phyloP scores from a whole-genome alignment of 2,329 filamentous ascomycete genomes.

The Penicillium sp. region DNA sequence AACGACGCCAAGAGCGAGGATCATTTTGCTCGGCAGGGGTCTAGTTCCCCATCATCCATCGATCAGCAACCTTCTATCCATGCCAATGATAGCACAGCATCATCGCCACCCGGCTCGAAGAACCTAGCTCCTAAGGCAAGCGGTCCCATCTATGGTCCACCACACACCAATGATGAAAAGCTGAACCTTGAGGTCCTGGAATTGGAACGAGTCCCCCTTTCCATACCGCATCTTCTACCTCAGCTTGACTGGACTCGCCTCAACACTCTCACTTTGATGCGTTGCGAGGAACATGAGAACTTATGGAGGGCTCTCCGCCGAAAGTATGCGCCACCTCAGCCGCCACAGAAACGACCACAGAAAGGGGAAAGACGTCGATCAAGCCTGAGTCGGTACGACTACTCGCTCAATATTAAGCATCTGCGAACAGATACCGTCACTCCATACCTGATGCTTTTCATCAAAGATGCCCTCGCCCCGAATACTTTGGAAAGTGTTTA shows the following conservation, averaged over 20 bases:
- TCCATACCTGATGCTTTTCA: constrained; percentile 67
- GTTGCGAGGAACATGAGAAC: constrained; percentile 70
- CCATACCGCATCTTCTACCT: constrained; percentile 66
- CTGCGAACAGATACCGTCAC: constrained; percentile 75
- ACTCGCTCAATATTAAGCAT: constrained; percentile 67
- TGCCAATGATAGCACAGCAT: not conserved
- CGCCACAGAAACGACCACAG: constrained; percentile 8
- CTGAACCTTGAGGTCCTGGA: constrained; percentile 71
- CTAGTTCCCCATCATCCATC: not conserved
- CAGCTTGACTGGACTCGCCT: constrained; percentile 74
- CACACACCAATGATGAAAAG: constrained; percentile 36
- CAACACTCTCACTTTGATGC: constrained; percentile 70
- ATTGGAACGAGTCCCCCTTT: constrained; percentile 73
- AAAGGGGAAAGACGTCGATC: constrained; percentile 5
- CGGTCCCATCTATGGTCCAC: not conserved
- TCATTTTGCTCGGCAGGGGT: not conserved
- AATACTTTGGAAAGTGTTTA: constrained; percentile 79
- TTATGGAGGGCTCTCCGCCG: constrained; percentile 72
- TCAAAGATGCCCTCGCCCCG: constrained; percentile 74
- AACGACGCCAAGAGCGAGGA: not conserved
- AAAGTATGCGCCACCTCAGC: constrained; percentile 54
- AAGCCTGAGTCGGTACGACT: constrained; percentile 43
- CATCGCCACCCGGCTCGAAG: not conserved
- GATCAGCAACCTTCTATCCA: not conserved
- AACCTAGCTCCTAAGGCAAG: not conserved